These are phyloP conservation scores for Funneliformis mosseae DNA, from an alignment of 192 early-diverging fungal species.

Conservation along the genomic window DNA sequence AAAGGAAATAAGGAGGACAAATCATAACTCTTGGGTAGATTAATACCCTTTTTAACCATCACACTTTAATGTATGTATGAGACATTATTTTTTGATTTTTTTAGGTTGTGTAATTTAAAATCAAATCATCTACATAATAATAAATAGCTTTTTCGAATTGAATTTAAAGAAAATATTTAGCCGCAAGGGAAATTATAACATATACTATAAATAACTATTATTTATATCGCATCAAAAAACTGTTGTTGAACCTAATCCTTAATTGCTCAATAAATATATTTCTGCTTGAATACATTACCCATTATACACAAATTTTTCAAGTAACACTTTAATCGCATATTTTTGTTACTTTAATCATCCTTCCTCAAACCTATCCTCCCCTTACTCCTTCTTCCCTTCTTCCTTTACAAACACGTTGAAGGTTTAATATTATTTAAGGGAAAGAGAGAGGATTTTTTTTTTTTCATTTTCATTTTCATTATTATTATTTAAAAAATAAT, in stretches of 20 bases:
- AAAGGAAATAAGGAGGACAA: too few species aligned
- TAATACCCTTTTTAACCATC: too few species aligned
- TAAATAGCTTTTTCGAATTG: not conserved
- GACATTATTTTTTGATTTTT: too few species aligned
- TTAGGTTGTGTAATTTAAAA: not conserved
- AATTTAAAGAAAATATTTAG: not conserved
- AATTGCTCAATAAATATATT: not conserved
- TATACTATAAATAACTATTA: not conserved
- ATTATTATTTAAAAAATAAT: not conserved
- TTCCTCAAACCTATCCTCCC: not conserved
- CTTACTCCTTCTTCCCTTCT: not conserved
- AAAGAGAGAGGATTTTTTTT: not conserved
- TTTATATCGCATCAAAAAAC: not conserved
- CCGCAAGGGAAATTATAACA: not conserved
- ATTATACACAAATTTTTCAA: not conserved
- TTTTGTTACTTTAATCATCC: not conserved
- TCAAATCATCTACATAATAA: not conserved
- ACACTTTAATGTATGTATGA: too few species aligned
- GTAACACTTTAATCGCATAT: conserved; percentile 1
- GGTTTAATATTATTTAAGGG: not conserved
- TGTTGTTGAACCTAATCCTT: not conserved
- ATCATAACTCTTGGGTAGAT: too few species aligned
- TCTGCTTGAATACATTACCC: not conserved
- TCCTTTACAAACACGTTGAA: not conserved
- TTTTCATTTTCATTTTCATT: not conserved